Base-by-base conservation (phyloP, 2,329 filamentous ascomycete genomes). In the Venturia aucupariae region DNA sequence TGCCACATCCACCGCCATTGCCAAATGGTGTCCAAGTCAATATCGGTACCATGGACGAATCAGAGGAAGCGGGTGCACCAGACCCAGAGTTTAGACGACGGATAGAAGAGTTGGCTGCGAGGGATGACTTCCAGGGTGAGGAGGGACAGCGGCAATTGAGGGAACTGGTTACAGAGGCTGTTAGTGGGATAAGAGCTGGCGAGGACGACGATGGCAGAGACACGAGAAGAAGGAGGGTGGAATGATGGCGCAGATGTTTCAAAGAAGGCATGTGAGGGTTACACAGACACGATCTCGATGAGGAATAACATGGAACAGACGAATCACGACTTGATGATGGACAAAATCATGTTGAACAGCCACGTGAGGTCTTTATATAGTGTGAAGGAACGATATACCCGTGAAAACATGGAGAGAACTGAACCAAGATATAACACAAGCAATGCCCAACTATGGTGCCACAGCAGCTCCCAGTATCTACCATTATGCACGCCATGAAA, bases 91-190 rank as follows among this genome's bases (percentile, higher is more conserved):
- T 99, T 69, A 86, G 88, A 72, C 82, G 88, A 68, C 83, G 90
- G 63, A 97, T 99, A 72, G 92, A 97, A 71, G 89, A 96, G 75
- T 78, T 99, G 66, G 92, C 94, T 2, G 83, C 87, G 42, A 82
- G 91, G 48, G 86, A 89, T 30, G 92, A 97, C 72, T 96, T 97
- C 71, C 81, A 93, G 70, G 88, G 86, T 5, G 86, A 90, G 63
- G 85, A 88, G 66, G 90, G 89, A 4, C 94, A 99, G 76, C 83
- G 82, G 27, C 86, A 92, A 72, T 76, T 99, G 71, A 84, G 92
- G 66, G 82, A 85, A 68, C 78, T 99, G 66, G 86, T 99, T 6
- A 84, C 88, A 68, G 91, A 97, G 70, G 92, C 90, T 2, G 79
- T 99, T 22, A 77, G 82, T 30, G 90, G 86, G 1, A 82, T 90